Conservation (phyloP, 768 basidiomycete species). For the Hebeloma cylindrosporum region DNA sequence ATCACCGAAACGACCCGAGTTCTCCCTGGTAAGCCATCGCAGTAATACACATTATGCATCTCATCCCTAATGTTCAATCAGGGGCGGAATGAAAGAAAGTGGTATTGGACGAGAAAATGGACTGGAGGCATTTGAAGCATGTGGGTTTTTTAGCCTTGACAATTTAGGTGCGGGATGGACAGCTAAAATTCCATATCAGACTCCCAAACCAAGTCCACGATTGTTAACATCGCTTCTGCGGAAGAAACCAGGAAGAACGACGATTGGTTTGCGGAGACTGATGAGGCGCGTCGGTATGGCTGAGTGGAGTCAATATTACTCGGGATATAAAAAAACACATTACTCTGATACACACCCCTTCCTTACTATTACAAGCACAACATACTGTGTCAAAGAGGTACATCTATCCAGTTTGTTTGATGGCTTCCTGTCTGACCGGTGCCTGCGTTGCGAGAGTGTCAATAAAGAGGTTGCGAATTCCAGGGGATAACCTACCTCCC, state of each 20-base stretch:
- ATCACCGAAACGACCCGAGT: slow-evolving; percentile 87
- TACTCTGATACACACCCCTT: slow-evolving; percentile 17
- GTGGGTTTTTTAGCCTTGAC: slow-evolving; percentile 43
- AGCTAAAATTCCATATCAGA: slow-evolving; percentile 43
- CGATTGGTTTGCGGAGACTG: slow-evolving; percentile 76
- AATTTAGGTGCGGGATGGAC: background rate
- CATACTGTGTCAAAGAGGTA: background rate
- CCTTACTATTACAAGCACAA: slow-evolving; percentile 15
- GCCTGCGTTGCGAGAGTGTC: slow-evolving; percentile 31
- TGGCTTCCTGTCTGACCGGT: slow-evolving; percentile 48
- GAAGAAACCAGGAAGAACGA: slow-evolving; percentile 59
- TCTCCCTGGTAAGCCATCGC: slow-evolving; percentile 70
- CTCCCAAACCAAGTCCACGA: slow-evolving; percentile 80
- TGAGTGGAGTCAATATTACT: slow-evolving; percentile 29
- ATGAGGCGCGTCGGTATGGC: slow-evolving; percentile 61
- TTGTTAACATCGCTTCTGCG: slow-evolving; percentile 67
- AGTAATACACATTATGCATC: slow-evolving; percentile 3
- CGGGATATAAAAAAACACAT: slow-evolving; percentile 12
- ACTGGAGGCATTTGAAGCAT: slow-evolving; percentile 74
- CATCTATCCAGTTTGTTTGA: slow-evolving; percentile 49
- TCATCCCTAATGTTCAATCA: slow-evolving; percentile 21
- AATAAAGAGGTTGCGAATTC: background rate
- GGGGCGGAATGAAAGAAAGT: slow-evolving; percentile 91
- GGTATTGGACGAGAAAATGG: slow-evolving; percentile 89
- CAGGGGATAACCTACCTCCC: slow-evolving; percentile 47